These are phyloP conservation scores for Erodium moschatum DNA, from an alignment of 441 rosid species.

Conservation along the genomic window DNA sequence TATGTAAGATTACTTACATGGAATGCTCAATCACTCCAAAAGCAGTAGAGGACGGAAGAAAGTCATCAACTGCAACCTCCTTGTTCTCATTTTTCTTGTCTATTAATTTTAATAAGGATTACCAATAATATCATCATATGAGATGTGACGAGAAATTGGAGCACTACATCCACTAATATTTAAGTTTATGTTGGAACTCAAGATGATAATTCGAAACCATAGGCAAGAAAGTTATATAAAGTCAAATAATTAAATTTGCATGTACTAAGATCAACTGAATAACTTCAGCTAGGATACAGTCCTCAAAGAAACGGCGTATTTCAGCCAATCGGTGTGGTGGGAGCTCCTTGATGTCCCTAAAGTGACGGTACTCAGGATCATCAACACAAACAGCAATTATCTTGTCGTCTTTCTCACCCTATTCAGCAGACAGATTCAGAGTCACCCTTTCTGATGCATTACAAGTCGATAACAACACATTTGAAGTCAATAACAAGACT, in stretches of 20 bases:
- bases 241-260: not conserved
- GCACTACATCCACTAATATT: too few species aligned
- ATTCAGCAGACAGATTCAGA: constrained; percentile 9
- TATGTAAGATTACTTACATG: constrained; percentile 34
- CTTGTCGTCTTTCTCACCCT: constrained; percentile 97
- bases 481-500: not conserved
- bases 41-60: constrained; percentile 57
- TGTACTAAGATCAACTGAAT: not conserved
- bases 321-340: constrained; percentile 96
- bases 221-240: not conserved
- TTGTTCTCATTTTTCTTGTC: constrained; percentile 92
- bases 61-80: constrained; percentile 65
- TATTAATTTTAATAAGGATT: constrained; percentile 33
- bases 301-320: constrained; percentile 94
- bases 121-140: too few species aligned
- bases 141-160: too few species aligned
- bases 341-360: constrained; percentile 80
- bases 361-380: constrained; percentile 94
- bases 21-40: constrained; percentile 50
- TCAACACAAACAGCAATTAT: constrained; percentile 97
- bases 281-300: constrained; percentile 62
- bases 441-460: not conserved
- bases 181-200: too few species aligned
- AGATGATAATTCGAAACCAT: too few species aligned
- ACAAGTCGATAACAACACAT: not conserved